Conservation (phyloP, 1,139 yeast species). For the Debaryomyces singareniensis region DNA sequence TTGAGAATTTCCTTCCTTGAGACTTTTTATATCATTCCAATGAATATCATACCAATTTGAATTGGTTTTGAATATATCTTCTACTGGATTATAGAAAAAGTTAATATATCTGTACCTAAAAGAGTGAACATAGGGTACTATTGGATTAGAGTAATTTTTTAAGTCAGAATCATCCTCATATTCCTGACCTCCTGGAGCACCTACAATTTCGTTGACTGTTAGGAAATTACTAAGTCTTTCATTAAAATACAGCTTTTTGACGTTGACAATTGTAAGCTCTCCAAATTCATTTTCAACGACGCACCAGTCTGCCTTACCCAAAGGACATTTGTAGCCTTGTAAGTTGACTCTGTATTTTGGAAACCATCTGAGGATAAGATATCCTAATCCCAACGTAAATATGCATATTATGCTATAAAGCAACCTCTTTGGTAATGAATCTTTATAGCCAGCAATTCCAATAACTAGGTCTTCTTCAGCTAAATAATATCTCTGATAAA, state of each 20-base stretch:
- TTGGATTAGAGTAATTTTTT: conserved; percentile 43
- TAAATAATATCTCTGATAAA: conserved; percentile 76
- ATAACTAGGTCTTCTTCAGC: conserved; percentile 94
- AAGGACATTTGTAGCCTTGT: conserved; percentile 58
- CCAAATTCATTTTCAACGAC: conserved; percentile 93
- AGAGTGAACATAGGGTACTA: conserved; percentile 61
- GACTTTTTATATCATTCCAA: conserved; percentile 59
- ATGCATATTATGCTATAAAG: conserved; percentile 53
- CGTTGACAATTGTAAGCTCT: conserved; percentile 57
- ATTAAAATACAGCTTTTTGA: conserved; percentile 56
- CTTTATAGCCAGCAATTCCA: conserved; percentile 84
- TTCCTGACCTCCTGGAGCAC: no score
- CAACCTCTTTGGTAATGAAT: conserved; percentile 39
- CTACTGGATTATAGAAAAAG: conserved; percentile 77
- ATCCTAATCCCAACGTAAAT: conserved; percentile 64
- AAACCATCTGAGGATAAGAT: conserved; percentile 75
- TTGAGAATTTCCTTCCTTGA: conserved; percentile 68
- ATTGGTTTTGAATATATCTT: conserved; percentile 79
- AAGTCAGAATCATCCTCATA: conserved; percentile 10
- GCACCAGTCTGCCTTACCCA: conserved; percentile 87
- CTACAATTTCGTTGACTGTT: conserved; percentile 18
- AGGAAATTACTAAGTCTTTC: conserved; percentile 68
- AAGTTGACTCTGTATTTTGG: conserved; percentile 69
- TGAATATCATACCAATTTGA: conserved; percentile 77
- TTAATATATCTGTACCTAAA: conserved; percentile 80